Base-by-base conservation (phyloP, 495 filamentous ascomycete species). In the Penicillium subrubescens region DNA sequence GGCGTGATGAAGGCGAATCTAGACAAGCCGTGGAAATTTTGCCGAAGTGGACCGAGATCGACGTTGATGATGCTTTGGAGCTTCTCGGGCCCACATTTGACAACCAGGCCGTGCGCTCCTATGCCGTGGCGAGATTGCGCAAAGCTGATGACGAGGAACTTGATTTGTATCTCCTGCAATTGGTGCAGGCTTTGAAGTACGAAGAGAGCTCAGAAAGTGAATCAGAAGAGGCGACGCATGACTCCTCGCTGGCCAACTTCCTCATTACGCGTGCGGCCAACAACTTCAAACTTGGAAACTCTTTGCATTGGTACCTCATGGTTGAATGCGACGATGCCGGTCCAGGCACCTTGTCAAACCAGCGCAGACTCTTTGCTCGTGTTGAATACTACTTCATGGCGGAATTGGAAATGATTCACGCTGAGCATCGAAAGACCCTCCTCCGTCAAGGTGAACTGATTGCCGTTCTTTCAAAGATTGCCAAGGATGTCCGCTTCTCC, bases 301-400 rank as follows among this genome's bases (percentile, higher is more conserved):
- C 92, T 73, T 86, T 99, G 52, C 92, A 96, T 75, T 99, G 95
- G 95, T 99, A 98, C 73, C 82, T 99, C 1, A 97, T 97, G 87
- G 96, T 98, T 3, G 96, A 99, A 75, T 92, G 89, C 41, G 94
- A 97, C 70, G 93, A 97, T 68, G 84, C 88, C 58, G 90, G 87
- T 58, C 85, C 86, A 8, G 87, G 89, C 12, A 91, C 92, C 61
- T 75, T 84, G 2, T 83, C 85, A 21, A 86, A 88, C 55, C 89
- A 93, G 63, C 92, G 89, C 31, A 89, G 90, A 56, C 86, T 99
- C 23, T 98, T 97, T 73, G 87, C 89, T 11, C 93, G 93, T 57
- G 90, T 98, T 29, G 93, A 94, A 64, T 98, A 90, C 68, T 93
- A 98, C 72, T 98, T 98, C 78, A 97, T 98, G 91, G 78, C 84